These are phyloP conservation scores for Rhizopogon salebrosus DNA, from an alignment of 768 basidiomycete genomes.

Conservation along the genomic window DNA sequence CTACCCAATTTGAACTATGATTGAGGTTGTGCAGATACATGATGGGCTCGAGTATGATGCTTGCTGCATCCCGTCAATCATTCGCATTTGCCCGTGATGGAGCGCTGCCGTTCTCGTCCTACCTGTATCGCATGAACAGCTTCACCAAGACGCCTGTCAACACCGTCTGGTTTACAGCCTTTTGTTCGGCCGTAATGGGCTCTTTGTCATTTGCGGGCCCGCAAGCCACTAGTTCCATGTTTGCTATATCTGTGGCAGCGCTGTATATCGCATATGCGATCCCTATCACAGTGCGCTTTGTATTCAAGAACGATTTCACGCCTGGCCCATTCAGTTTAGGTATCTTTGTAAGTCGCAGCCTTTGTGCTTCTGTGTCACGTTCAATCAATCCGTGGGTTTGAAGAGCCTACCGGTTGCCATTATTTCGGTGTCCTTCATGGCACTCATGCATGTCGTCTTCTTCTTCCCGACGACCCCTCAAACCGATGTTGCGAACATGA, in stretches of 20 bases:
- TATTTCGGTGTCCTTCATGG: slow-evolving; percentile 59
- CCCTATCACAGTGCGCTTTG: slow-evolving; percentile 46
- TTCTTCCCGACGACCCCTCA: slow-evolving; percentile 55
- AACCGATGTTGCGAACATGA: slow-evolving; percentile 47
- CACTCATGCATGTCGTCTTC: slow-evolving; percentile 56
- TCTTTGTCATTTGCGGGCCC: slow-evolving; percentile 52
- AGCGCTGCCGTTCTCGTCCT: slow-evolving; percentile 51
- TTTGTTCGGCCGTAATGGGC: slow-evolving; percentile 39
- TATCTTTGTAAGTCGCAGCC: slow-evolving; percentile 29
- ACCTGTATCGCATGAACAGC: slow-evolving; percentile 49
- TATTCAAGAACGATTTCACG: slow-evolving; percentile 39
- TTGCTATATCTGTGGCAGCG: slow-evolving; percentile 41
- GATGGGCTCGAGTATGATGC: slow-evolving; percentile 45
- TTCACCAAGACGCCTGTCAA: slow-evolving; percentile 51
- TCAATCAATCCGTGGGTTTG: not conserved
- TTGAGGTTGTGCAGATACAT: slow-evolving; percentile 28
- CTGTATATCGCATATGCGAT: slow-evolving; percentile 44
- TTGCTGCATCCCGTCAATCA: slow-evolving; percentile 46
- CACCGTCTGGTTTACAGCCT: slow-evolving; percentile 49
- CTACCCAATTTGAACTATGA: not conserved
- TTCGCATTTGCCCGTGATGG: slow-evolving; percentile 58
- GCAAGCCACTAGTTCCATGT: slow-evolving; percentile 53
- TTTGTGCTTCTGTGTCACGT: slow-evolving; percentile 6
- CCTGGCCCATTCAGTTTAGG: slow-evolving; percentile 48
- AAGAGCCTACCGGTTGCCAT: slow-evolving; percentile 54